Base-by-base conservation (phyloP, 352 stramenopile genomes). In the Globisporangium mamillatum region DNA sequence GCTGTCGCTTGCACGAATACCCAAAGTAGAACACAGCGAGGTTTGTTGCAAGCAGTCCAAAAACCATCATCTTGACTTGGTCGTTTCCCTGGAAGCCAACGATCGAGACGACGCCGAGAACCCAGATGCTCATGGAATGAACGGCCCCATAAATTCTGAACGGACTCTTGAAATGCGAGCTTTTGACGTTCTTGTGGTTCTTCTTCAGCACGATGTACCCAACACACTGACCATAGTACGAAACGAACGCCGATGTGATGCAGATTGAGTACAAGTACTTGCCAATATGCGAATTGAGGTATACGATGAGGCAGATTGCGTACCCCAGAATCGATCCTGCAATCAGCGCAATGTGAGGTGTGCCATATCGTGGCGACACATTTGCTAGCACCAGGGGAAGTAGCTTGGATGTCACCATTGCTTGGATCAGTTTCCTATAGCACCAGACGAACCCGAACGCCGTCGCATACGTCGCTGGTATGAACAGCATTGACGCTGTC, bases 361-460 rank as follows among this genome's bases (percentile, higher is more conserved):
- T 72, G 25, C 71, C 71, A 25, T 61, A 66, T 0, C 24, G 25
- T 24, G 14, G n/a, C 0, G 72, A 72, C 2, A 67, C 75, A 20
- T 65, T 72, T 7, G 46, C 48, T 5, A 87, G 74, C 1, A 75
- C 67, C 0, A 55, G 16, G 1, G 80, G 76, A 20, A 89, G 32
- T 9, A 87, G 57, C 14, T 69, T 66, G 1, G 78, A 89, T 16
- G 56, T 76, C 0, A 76, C 80, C 78, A 89, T 86, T 9, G 76
- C 70, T 1, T 71, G 52, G 7, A 89, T 79, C 6, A 89, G 66
- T 50, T 84, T 85, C 1, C 78, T 74, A 59, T 87, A 87, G 36
- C 74, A 82, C 70, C 79, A 86, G 60, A 88, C 82, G 53, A 87
- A 87, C 1, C 79, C 79, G 55, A 81, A 85, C 5, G 75, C 79